Evolutionary conservation across 2,329 filamentous ascomycete species (phyloP), one percentile per base, ranked within the genome.

Genomic region (Exserohilum turcica): DNA sequence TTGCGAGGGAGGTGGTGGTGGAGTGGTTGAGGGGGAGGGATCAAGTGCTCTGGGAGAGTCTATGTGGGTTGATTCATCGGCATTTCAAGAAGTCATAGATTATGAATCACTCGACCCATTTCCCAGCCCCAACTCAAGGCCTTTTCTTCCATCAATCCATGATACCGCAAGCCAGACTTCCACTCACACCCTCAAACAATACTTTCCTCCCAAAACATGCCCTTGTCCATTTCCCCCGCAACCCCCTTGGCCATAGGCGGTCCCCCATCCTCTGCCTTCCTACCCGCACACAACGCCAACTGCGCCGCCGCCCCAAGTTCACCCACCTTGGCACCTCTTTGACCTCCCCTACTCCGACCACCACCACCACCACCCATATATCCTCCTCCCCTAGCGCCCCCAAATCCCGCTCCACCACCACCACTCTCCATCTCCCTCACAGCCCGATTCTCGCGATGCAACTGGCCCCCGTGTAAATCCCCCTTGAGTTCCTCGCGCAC

Each of bases 11-110:
- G 13, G 71, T 78, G 3, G 72, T 77, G 15, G 77, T 86, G 0
- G 80, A 89, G 28, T 95, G 91, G 92, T 68, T 91, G 0, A 86
- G 90, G 64, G 93, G 94, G 0, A 79, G 80, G 5, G 89, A 96
- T 60, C 78, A 83, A 15, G 80, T 86, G 0, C 68, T 94, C 0
- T 96, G 93, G 73, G 90, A 95, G 75, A 97, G 92, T 70, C 91
- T 99, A 58, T 88, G 86, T 55, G 92, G 91, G 0, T 91, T 92
- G 45, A 37, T 70, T 13, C 64, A 66, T 52, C 49, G 61, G 15
- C 48, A 54, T n/a, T 64, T 66, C 27, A 67, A 63, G 40, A 67
- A 64, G 44, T 39, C 42, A 3, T 58, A n/a, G 44, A 52, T 8
- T 16, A 18, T 28, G 2, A 31, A 21, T n/a, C 2, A 29, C 8